Conservation (phyloP, 2,329 filamentous ascomycete species). For the Westerdykella ornata region DNA sequence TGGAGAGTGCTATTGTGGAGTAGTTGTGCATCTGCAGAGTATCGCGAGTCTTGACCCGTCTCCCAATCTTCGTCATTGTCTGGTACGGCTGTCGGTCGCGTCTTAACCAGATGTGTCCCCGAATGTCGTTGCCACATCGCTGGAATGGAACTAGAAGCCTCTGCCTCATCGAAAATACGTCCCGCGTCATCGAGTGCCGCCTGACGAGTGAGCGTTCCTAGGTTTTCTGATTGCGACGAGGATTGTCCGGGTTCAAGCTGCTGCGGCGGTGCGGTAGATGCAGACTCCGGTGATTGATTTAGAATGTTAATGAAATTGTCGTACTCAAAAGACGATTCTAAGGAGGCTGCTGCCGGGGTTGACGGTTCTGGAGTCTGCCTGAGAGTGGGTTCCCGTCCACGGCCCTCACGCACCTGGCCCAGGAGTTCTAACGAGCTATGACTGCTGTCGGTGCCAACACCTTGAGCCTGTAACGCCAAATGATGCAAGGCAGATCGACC, state of each 20-base stretch:
- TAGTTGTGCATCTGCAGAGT: not conserved
- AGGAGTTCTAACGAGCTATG: not conserved
- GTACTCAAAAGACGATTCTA: constrained; percentile 24
- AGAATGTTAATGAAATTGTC: constrained; percentile 4
- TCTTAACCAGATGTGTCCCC: constrained; percentile 31
- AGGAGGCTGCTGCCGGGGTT: constrained; percentile 19
- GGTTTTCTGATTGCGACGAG: constrained; percentile 18
- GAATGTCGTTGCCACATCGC: constrained; percentile 17
- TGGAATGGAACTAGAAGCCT: no score
- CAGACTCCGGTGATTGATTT: no score
- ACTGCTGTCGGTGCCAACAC: not conserved
- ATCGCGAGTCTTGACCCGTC: not conserved
- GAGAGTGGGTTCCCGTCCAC: constrained; percentile 6
- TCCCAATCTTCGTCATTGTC: not conserved
- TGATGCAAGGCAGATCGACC: constrained; percentile 1
- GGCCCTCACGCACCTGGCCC: not conserved
- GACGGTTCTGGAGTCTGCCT: constrained; percentile 16
- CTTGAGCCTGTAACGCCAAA: constrained; percentile 12
- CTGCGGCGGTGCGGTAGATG: not conserved
- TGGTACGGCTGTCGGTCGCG: constrained; percentile 3
- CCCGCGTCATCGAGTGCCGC: constrained; percentile 28
- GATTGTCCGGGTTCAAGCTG: constrained; percentile 18
- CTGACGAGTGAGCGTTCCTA: constrained; percentile 12
- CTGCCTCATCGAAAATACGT: constrained; percentile 19
- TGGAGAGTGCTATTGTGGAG: not conserved